Evolutionary conservation across 208 protist genomes (phyloP), one percentile per base, ranked within the genome.

Genomic region (Herpetomonas muscarum): DNA sequence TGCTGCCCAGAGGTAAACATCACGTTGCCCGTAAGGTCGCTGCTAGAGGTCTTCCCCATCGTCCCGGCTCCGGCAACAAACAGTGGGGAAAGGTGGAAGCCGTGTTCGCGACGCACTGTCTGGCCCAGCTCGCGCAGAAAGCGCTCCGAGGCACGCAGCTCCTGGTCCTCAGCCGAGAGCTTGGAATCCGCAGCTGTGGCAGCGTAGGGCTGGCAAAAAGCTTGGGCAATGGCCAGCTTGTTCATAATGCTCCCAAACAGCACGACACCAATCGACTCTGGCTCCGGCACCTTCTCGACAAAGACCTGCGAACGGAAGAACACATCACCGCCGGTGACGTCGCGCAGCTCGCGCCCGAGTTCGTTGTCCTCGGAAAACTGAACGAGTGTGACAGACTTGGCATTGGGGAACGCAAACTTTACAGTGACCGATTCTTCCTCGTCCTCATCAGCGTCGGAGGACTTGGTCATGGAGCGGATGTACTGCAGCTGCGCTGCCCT

Each of bases 1-100:
- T 94, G 72, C 70, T 94, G 81, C 36, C 76, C 74, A 31, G 87
- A 94, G 47, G 79, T 92, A 71, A 90, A 94, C 36, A 42, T 55
- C 6, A 76, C 75, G 57, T 86, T 73, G 1, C 77, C 87, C 31
- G 87, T 89, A 45, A 94, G 73, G 41, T 63, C 76, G 67, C 82
- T 92, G 51, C 74, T 87, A 22, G 72, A 80, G 36, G 85, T 58
- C 59, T 82, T 78, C 32, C 87, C 81, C 82, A 90, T 89, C 24
- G 84, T 87, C 17, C 87, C 84, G 13, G 76, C 74, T 55, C 69
- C 74, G 1, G 76, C 77, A 2, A 80, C 70, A 59, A 92, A 92
- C 21, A 90, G 76, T 19, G 84, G 84, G 17, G 84, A 92, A 31
- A 90, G 77, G 64, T 88, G 79, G 56, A 94, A 92, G 34, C 87